A percentile compares a stretch with the other conserved stretches of the same genome.
phyloP scores from a whole-genome alignment of 495 filamentous ascomycete species.

The Penicillium malachiteum region DNA sequence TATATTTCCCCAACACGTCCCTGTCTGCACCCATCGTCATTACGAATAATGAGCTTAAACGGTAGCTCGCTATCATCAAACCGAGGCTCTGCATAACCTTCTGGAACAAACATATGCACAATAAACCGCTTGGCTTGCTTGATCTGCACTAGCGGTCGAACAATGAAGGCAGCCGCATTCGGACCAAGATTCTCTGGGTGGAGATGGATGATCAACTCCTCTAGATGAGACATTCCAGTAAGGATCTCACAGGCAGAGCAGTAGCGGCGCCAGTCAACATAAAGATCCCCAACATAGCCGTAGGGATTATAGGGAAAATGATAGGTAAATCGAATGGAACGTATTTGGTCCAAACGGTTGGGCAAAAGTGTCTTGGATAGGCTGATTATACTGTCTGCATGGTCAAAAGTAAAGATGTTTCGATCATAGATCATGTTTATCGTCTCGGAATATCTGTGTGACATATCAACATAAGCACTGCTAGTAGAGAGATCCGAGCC shows the following conservation, averaged over 20 bases:
- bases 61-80: not conserved
- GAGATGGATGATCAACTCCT: conserved; percentile 3
- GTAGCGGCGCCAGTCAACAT: conserved; percentile 1
- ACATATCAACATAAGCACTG: not conserved
- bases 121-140: not conserved
- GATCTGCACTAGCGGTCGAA: not conserved
- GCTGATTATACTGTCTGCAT: not conserved
- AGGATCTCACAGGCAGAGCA: not conserved
- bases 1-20: not conserved
- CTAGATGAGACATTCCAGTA: not conserved
- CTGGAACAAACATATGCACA: not conserved
- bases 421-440: not conserved
- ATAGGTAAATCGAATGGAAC: not conserved
- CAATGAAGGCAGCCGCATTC: not conserved
- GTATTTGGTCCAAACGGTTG: not conserved
- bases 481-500: too few species aligned
- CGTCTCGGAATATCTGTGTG: not conserved
- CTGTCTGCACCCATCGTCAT: not conserved
- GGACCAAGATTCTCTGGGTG: conserved; percentile 1
- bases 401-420: not conserved
- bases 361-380: not conserved
- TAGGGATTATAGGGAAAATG: not conserved
- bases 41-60: not conserved
- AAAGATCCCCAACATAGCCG: not conserved
- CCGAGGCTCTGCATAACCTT: not conserved